Evolutionary conservation across 1,139 yeast genomes (phyloP).

Genomic region (Yamadazyma siamensis): DNA sequence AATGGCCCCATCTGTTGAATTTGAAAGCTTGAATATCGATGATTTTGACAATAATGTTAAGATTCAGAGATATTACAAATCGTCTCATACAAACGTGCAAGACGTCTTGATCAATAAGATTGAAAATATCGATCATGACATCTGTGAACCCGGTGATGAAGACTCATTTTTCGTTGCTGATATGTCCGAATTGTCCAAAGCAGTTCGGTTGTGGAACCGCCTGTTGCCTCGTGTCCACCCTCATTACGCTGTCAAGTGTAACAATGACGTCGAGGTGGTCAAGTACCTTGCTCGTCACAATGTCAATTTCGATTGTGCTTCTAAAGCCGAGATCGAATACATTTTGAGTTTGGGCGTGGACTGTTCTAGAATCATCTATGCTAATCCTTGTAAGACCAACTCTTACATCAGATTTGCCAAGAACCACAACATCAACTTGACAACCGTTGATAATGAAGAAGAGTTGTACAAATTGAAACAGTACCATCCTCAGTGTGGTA

Average conservation of each 20-base stretch:
- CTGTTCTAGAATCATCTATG: slow-evolving; percentile 74
- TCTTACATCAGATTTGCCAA: slow-evolving; percentile 76
- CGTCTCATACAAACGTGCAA: not conserved
- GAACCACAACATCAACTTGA: slow-evolving; percentile 52
- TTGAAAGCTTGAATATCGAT: slow-evolving; percentile 13
- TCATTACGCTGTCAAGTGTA: slow-evolving; percentile 92
- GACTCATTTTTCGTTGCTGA: slow-evolving; percentile 90
- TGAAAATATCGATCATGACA: slow-evolving; percentile 48
- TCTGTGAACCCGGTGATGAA: slow-evolving; percentile 75
- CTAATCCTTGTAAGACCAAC: slow-evolving; percentile 89
- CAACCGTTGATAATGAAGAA: slow-evolving; percentile 87
- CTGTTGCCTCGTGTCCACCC: slow-evolving; percentile 76
- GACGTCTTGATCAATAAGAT: slow-evolving; percentile 45
- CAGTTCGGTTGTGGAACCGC: slow-evolving; percentile 58
- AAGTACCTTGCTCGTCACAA: slow-evolving; percentile 57
- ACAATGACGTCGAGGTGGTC: slow-evolving; percentile 66
- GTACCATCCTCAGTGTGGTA: slow-evolving; percentile 64
- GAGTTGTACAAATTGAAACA: slow-evolving; percentile 74
- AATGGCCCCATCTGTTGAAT: slow-evolving; percentile 28
- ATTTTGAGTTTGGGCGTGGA: slow-evolving; percentile 61
- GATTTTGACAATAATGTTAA: slow-evolving; percentile 2
- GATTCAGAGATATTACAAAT: not conserved
- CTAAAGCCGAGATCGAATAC: slow-evolving; percentile 74
- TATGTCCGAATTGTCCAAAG: slow-evolving; percentile 64
- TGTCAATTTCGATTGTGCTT: slow-evolving; percentile 90